Evolutionary conservation across 2,329 filamentous ascomycete species (phyloP), one percentile per base, ranked within the genome.

Genomic region (Aspergillus intermedius): DNA sequence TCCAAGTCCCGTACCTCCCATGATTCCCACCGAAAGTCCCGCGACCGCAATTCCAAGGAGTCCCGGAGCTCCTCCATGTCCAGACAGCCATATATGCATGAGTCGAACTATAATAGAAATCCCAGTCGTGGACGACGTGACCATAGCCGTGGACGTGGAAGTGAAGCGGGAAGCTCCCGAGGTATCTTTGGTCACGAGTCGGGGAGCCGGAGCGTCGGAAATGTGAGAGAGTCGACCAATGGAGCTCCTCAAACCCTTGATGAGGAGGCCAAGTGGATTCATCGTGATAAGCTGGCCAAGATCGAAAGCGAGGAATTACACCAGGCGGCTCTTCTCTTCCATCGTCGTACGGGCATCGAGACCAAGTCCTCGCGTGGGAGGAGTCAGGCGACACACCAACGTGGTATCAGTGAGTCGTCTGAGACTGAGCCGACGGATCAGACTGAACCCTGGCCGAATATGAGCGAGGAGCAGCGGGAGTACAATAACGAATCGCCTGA

Each of bases 271-370:
- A 70, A 73, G 35, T 77, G 74, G 74, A 77, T 77, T 46, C 74
- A 77, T 51, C 66, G 74, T 8, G 74, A 77, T 54, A 77, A 77
- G 56, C 56, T 77, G 49, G 74, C 74, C 19, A 69, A 68, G 47
- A 77, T 77, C 30, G 74, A 77, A 55, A 76, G 72, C 48, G 71
- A 76, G 59, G 74, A 77, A 54, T 57, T 76, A 44, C 74, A 76
- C 46, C 72, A 74, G 54, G 71, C 72, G 8, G 71, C 73, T 17
- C 70, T 74, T 43, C 62, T 70, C 32, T 73, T 64, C 56, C 71
- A 65, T 49, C 67, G 61, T 48, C 68, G 63, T 19, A 62, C 62
- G 35, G 63, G 67, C 44, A 58, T 63, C 10, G 65, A 63, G 40
- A 70, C 60, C 51, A 66, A 63, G 52, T 63, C 69, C 30, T 63